Evolutionary conservation across 2,329 filamentous ascomycete genomes (phyloP), one percentile per base, ranked within the genome.

Genomic region (Macrophomina pseudophaseolina): DNA sequence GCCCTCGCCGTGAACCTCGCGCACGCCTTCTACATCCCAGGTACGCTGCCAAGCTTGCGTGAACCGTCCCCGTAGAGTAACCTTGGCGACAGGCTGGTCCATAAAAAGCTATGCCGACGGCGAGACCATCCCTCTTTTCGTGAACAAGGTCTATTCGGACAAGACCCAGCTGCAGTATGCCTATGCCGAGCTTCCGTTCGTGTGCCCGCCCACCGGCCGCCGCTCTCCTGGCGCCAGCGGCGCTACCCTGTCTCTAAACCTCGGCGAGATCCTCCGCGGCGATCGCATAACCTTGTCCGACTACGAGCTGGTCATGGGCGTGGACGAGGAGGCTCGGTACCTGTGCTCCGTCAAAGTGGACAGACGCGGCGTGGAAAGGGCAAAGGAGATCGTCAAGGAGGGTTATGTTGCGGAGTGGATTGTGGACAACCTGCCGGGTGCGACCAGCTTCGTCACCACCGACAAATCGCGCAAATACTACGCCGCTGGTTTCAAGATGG

Each of bases 321-420:
- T 89, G 70, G 92, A 96, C 73, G 86, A 89, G 65, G 84, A 90
- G 72, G 93, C 90, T 71, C 87, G 86, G 68, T 86, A 89, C 71
- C 85, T 97, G 11, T 95, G 93, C 80, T 90, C 85, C 44, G 85
- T 85, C 60, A 84, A 90, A 65, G 82, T 95, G 16, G 86, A 86
- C 69, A 84, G 87, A 46, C 82, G 83, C 53, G 90, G 89, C 54
- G 78, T 96, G 67, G 84, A 86, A 71, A 86, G 88, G 75, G 90
- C 91, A 4, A 87, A 86, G 71, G 84, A 93, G 69, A 80, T 97
- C 73, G 89, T 97, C 46, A 86, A 86, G 68, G 87, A 93, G 64
- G 91, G 91, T 42, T 96, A 95, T 76, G 88, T 95, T n/a, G 89
- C 90, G 1, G 93, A 97, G 78, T 97, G 93, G 93, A 96, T 97